These are phyloP conservation scores for Calvatia gigantea DNA, from an alignment of 768 basidiomycete genomes.

Conservation along the genomic window DNA sequence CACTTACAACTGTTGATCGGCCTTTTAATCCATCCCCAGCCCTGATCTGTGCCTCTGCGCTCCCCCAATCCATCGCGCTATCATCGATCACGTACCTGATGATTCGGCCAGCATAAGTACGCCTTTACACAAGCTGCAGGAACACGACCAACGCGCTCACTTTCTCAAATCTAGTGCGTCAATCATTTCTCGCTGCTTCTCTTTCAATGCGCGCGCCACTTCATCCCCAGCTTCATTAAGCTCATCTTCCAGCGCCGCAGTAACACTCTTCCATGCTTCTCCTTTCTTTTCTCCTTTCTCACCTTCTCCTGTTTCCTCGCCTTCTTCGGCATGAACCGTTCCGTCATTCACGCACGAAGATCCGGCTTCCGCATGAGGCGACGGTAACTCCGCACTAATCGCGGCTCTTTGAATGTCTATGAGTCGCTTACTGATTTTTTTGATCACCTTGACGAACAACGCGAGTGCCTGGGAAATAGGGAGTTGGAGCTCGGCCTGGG, in stretches of 20 bases:
- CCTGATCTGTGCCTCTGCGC: conserved; percentile 70
- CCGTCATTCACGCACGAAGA: conserved; percentile 7
- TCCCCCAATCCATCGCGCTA: conserved; percentile 65
- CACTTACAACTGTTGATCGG: conserved; percentile 72
- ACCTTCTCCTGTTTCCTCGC: conserved; percentile 14
- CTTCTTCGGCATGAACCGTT: conserved; percentile 1
- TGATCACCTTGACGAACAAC: conserved; percentile 85
- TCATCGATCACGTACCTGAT: conserved; percentile 75
- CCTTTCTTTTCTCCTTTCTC: conserved; percentile 17
- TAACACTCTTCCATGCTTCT: conserved; percentile 39
- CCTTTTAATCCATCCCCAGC: conserved; percentile 38
- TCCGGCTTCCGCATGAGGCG: conserved; percentile 11
- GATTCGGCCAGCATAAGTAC: conserved; percentile 14
- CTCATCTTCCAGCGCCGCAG: conserved; percentile 56
- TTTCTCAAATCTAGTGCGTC: conserved; percentile 83
- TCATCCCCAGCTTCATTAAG: conserved; percentile 76
- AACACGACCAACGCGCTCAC: conserved; percentile 46
- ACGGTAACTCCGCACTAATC: conserved; percentile 60
- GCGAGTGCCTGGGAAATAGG: conserved; percentile 88
- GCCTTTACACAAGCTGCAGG: conserved; percentile 11
- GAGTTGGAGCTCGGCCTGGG: conserved; percentile 72
- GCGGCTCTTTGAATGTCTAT: conserved; percentile 77
- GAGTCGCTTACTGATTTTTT: conserved; percentile 76
- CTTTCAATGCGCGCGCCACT: conserved; percentile 60
- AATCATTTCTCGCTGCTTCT: conserved; percentile 85